Percentiles rank a stretch among this genome's conserved stretches.
phyloP scores from a whole-genome alignment of 306 rosid species.

The Dryas alaskensis region DNA sequence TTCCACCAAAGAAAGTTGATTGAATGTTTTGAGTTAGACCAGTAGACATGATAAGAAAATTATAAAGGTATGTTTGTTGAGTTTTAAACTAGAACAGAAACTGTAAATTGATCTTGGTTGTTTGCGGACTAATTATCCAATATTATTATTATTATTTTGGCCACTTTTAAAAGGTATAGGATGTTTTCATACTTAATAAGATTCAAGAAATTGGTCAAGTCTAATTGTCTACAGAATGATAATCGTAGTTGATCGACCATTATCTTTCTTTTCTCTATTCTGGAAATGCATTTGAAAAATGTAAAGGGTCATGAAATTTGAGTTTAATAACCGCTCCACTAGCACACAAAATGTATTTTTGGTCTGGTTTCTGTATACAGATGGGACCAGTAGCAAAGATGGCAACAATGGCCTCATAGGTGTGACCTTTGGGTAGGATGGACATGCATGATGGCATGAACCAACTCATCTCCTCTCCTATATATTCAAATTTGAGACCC shows the following conservation, averaged over 20 bases:
- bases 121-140: not conserved
- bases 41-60: not conserved
- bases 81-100: not conserved
- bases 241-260: too few relatives aligned
- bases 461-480: constrained; percentile 8
- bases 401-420: constrained; percentile 28
- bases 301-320: constrained; percentile 36
- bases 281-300: constrained; percentile 6
- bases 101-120: too few relatives aligned
- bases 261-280: not conserved
- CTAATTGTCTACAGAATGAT: not conserved
- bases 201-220: not conserved
- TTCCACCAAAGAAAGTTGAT: not conserved
- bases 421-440: constrained; percentile 54
- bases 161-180: not conserved
- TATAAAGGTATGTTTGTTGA: not conserved
- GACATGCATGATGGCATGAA: constrained; percentile 29
- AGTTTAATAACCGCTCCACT: constrained; percentile 34
- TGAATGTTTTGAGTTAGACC: not conserved
- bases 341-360: constrained; percentile 27
- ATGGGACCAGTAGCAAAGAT: constrained; percentile 8
- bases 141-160: not conserved
- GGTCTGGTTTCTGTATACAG: not conserved
- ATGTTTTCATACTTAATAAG: not conserved
- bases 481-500: constrained; percentile 26